A percentile compares a stretch with the other conserved stretches of the same genome.
Conservation (phyloP, 768 basidiomycete genomes). For the Lactarius evosmus region DNA sequence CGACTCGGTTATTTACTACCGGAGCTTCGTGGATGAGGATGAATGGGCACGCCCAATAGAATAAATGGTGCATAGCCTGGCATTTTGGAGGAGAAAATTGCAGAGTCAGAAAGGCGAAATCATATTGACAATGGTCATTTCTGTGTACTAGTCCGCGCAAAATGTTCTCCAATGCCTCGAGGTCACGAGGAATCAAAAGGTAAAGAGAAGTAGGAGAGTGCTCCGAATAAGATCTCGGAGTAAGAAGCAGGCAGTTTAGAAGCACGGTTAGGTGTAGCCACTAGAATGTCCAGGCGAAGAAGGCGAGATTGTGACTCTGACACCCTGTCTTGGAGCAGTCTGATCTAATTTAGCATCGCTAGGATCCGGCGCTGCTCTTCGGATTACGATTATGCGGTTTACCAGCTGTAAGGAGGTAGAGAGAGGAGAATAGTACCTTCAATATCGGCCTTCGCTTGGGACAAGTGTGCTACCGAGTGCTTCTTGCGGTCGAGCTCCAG, state of each 20-base stretch:
- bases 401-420: not conserved
- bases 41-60: constrained; percentile 22
- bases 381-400: not conserved
- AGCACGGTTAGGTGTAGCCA: not conserved
- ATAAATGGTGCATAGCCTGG: not conserved
- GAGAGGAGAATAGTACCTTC: constrained; percentile 15
- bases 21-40: constrained; percentile 53
- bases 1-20: constrained; percentile 84
- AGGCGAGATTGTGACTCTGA: not conserved
- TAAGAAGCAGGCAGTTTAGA: not conserved
- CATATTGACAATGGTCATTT: not conserved
- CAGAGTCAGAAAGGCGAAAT: not conserved
- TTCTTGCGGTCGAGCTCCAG: constrained; percentile 17
- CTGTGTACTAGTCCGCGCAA: not conserved
- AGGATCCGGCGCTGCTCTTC: constrained; percentile 18
- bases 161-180: not conserved
- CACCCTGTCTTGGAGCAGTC: not conserved
- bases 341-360: not conserved
- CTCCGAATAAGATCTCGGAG: not conserved
- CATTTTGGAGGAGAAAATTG: not conserved
- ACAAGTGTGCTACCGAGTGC: constrained; percentile 6
- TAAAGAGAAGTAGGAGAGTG: not conserved
- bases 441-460: constrained; percentile 16
- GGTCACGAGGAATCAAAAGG: not conserved
- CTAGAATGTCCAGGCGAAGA: not conserved